Percentiles rank a stretch among this genome's conserved stretches.
Conservation (phyloP, 2,329 filamentous ascomycete genomes). For the Stromatinia cepivora region DNA sequence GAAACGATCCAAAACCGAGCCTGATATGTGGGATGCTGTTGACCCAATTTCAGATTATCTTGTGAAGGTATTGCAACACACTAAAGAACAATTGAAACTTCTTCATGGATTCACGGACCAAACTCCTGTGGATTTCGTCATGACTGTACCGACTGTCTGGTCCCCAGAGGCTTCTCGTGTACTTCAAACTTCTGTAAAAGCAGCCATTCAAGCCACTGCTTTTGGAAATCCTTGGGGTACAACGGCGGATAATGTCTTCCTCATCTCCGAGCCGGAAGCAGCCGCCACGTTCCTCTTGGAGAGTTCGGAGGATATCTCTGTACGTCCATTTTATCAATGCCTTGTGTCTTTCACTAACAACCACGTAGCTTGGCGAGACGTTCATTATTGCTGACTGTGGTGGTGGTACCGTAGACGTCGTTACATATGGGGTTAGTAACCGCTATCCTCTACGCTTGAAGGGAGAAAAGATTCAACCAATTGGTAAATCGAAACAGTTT, state of each 20-base stretch:
- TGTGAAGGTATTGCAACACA: slow-evolving; percentile 26
- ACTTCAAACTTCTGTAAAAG: slow-evolving; percentile 24
- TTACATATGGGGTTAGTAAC: slow-evolving; percentile 37
- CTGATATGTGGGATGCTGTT: slow-evolving; percentile 26
- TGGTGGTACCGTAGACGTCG: slow-evolving; percentile 39
- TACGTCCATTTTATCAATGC: neutral
- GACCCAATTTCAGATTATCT: slow-evolving; percentile 30
- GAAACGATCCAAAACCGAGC: neutral
- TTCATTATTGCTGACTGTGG: slow-evolving; percentile 36
- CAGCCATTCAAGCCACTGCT: slow-evolving; percentile 19
- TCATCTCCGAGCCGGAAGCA: slow-evolving; percentile 39
- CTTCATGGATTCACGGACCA: slow-evolving; percentile 20
- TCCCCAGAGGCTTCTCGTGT: slow-evolving; percentile 23
- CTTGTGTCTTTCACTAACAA: neutral
- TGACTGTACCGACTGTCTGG: slow-evolving; percentile 26
- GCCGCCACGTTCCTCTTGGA: slow-evolving; percentile 37
- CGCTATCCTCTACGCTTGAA: slow-evolving; percentile 34
- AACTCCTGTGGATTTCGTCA: slow-evolving; percentile 21
- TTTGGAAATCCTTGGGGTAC: slow-evolving; percentile 25
- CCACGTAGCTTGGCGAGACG: slow-evolving; percentile 25
- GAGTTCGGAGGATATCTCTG: slow-evolving; percentile 26
- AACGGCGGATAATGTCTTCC: slow-evolving; percentile 37
- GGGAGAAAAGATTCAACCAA: slow-evolving; percentile 9
- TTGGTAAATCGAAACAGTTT: slow-evolving; percentile 2
- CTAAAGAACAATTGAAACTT: slow-evolving; percentile 25